A percentile compares a stretch with the other conserved stretches of the same genome.
phyloP scores from a whole-genome alignment of 768 basidiomycete genomes.

The Rhodocollybia butyracea region DNA sequence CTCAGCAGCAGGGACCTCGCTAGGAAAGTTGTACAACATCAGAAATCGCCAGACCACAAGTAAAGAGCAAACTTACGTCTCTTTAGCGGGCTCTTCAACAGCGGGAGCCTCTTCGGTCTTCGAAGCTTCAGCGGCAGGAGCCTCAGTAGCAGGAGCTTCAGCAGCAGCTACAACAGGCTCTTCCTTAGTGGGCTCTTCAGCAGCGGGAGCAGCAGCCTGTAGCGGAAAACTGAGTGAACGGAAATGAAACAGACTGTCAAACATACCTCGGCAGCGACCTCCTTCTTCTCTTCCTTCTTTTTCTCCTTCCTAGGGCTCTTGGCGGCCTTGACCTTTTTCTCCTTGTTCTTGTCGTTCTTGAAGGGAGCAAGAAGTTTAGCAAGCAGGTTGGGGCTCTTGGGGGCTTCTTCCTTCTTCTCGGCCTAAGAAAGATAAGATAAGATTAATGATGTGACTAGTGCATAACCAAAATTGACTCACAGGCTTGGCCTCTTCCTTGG shows the following conservation, averaged over 20 bases:
- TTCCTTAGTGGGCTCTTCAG: slow-evolving; percentile 38
- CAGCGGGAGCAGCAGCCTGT: slow-evolving; percentile 24
- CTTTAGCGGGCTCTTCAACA: slow-evolving; percentile 61
- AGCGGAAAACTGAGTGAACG: neutral
- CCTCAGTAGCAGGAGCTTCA: slow-evolving; percentile 23
- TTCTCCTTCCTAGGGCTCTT: slow-evolving; percentile 83
- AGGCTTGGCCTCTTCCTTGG: slow-evolving; percentile 42
- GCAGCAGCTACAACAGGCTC: no score
- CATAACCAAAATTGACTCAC: slow-evolving; percentile 21
- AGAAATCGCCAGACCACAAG: neutral
- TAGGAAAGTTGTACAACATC: neutral
- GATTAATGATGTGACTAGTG: slow-evolving; percentile 1
- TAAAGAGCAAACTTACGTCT: slow-evolving; percentile 30
- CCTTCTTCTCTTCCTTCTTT: slow-evolving; percentile 76
- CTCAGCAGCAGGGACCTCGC: slow-evolving; percentile 23
- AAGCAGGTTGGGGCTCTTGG: slow-evolving; percentile 77
- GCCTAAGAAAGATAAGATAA: slow-evolving; percentile 23
- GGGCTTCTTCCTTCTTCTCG: slow-evolving; percentile 76
- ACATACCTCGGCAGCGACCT: slow-evolving; percentile 61
- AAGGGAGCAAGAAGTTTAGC: slow-evolving; percentile 77
- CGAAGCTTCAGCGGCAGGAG: slow-evolving; percentile 42
- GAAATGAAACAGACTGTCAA: neutral
- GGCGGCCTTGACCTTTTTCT: slow-evolving; percentile 61
- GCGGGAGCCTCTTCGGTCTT: slow-evolving; percentile 18
- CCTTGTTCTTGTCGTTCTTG: slow-evolving; percentile 65